Evolutionary conservation across 352 stramenopile species (phyloP).

Genomic region (Globisporangium paddicum): DNA sequence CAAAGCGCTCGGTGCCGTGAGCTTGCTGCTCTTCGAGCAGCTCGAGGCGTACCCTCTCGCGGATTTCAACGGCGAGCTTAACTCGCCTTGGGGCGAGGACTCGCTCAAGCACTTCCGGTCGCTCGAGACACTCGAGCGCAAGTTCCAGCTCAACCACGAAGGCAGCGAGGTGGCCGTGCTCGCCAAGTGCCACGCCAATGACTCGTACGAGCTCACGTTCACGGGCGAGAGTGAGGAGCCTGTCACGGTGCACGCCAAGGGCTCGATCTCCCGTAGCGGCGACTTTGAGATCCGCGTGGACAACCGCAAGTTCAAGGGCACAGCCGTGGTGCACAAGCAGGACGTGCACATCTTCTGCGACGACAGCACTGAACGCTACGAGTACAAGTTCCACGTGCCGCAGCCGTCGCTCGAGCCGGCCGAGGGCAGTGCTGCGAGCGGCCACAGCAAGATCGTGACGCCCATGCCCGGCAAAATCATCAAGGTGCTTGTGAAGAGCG

Average conservation of each 20-base stretch:
- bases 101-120: constrained; percentile 59
- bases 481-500: constrained; percentile 84
- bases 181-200: constrained; percentile 35
- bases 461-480: constrained; percentile 96
- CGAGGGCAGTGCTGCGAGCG: constrained; percentile 20
- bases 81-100: constrained; percentile 54
- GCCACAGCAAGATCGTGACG: constrained; percentile 64
- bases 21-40: constrained; percentile 71
- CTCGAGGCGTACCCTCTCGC: constrained; percentile 23
- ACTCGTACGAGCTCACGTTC: constrained; percentile 41
- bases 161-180: constrained; percentile 29
- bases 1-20: constrained; percentile 70
- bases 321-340: constrained; percentile 58
- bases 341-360: constrained; percentile 77
- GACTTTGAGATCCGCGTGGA: constrained; percentile 69
- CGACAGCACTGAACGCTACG: constrained; percentile 63
- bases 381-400: constrained; percentile 80
- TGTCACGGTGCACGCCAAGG: constrained; percentile 22
- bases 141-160: constrained; percentile 46
- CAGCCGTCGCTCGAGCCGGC: constrained; percentile 41
- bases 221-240: constrained; percentile 14
- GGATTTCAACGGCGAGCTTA: constrained; percentile 33
- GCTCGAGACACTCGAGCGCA: constrained; percentile 46
- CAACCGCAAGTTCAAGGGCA: constrained; percentile 60
- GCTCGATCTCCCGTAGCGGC: constrained; percentile 30